A percentile compares a stretch with the other conserved stretches of the same genome.
These are phyloP conservation scores for Saussurea involucrata DNA, from an alignment of 129 eudicot genomes.

Conservation along the genomic window DNA sequence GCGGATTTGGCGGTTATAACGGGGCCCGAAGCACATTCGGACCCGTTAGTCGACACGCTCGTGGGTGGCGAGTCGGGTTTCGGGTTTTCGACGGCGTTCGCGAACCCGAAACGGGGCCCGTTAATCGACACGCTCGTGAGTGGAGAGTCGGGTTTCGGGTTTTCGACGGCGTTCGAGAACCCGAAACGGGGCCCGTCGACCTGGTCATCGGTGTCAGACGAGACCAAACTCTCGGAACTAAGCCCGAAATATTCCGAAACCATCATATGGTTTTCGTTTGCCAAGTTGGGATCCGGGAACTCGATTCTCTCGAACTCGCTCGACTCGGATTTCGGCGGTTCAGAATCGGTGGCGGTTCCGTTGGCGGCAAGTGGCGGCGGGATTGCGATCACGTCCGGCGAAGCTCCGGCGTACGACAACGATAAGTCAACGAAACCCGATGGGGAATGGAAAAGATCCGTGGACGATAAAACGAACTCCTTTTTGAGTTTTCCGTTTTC, in stretches of 20 bases:
- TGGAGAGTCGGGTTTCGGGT: constrained; percentile 56
- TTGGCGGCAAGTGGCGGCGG: constrained; percentile 37
- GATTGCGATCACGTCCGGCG: constrained; percentile 73
- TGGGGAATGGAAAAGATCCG: constrained; percentile 95
- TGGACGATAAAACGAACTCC: constrained; percentile 89
- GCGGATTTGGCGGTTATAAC: constrained; percentile 28
- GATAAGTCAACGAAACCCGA: constrained; percentile 88
- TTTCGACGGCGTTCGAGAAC: background rate
- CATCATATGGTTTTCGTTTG: constrained; percentile 77
- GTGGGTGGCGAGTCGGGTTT: constrained; percentile 56
- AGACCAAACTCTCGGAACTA: constrained; percentile 68
- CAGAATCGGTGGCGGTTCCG: constrained; percentile 17
- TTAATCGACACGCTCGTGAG: constrained; percentile 12
- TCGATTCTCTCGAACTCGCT: constrained; percentile 65
- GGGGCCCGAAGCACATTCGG: constrained; percentile 24
- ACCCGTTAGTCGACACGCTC: constrained; percentile 42
- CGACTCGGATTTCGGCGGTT: constrained; percentile 12
- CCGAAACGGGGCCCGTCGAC: constrained; percentile 20
- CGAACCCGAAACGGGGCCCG: constrained; percentile 12
- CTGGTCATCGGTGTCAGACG: constrained; percentile 62
- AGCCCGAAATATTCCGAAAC: constrained; percentile 70
- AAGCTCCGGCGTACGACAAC: constrained; percentile 63
- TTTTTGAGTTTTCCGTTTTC: constrained; percentile 65
- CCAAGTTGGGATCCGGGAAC: constrained; percentile 86
- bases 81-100: constrained; percentile 7